phyloP scores from a whole-genome alignment of 768 basidiomycete genomes.

The Amanita fuliginea region DNA sequence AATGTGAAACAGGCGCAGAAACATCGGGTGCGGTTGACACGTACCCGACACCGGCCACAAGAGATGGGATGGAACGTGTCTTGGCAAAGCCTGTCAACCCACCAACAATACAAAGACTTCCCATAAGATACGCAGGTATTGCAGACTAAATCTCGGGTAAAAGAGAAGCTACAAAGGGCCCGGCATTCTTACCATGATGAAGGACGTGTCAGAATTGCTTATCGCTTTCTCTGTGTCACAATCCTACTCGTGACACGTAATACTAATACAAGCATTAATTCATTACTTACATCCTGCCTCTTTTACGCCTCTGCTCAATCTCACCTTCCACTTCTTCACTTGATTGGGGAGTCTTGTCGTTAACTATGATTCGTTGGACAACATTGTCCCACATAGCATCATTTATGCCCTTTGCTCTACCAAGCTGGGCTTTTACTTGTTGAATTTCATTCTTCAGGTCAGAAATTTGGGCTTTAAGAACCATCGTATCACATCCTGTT shows the following conservation, averaged over 20 bases:
- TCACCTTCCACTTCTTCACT: conserved; percentile 12
- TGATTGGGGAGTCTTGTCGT: conserved; percentile 4
- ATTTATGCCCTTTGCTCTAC: conserved; percentile 83
- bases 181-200: neutral
- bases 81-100: conserved; percentile 63
- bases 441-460: conserved; percentile 69
- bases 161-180: neutral
- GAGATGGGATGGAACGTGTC: conserved; percentile 70
- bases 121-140: conserved; percentile 71
- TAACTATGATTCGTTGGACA: conserved; percentile 40
- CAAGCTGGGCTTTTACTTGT: conserved; percentile 55
- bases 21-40: conserved; percentile 10
- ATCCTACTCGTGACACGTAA: too few relatives aligned
- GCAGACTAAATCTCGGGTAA: conserved; percentile 44
- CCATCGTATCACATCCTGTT: conserved; percentile 21
- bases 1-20: neutral
- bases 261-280: too few relatives aligned
- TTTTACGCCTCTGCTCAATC: conserved; percentile 19
- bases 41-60: conserved; percentile 74
- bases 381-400: conserved; percentile 90
- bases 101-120: conserved; percentile 64
- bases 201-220: neutral
- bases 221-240: neutral
- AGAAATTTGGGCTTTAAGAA: conserved; percentile 44
- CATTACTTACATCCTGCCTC: conserved; percentile 17